A percentile compares a stretch with the other conserved stretches of the same genome.
phyloP scores from a whole-genome alignment of 768 basidiomycete genomes.

The Boletus rufocinnamomeus region DNA sequence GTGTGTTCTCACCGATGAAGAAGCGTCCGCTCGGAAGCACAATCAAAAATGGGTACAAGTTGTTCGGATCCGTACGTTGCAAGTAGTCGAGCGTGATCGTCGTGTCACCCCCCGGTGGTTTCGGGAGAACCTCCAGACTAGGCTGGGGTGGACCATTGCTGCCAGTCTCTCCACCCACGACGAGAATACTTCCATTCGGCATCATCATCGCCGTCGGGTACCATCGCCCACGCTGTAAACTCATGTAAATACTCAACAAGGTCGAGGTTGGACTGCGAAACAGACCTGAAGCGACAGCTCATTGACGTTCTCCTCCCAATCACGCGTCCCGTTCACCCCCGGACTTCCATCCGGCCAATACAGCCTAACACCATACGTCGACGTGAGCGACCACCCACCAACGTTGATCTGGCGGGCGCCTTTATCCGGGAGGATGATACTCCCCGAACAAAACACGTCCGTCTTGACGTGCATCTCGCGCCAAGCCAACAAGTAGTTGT shows the following conservation, averaged over 20 bases:
- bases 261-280: neutral
- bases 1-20: constrained; percentile 58
- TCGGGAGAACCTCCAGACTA: constrained; percentile 71
- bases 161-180: constrained; percentile 75
- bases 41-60: constrained; percentile 76
- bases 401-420: constrained; percentile 42
- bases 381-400: constrained; percentile 61
- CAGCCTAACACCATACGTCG: constrained; percentile 72
- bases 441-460: no score
- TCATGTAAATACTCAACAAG: no score
- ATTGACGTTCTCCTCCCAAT: constrained; percentile 74
- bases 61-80: constrained; percentile 73
- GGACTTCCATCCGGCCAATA: constrained; percentile 68
- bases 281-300: constrained; percentile 62
- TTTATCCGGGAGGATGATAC: no score
- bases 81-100: constrained; percentile 65
- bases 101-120: constrained; percentile 64
- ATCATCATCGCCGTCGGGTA: constrained; percentile 69
- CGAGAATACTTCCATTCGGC: constrained; percentile 71
- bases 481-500: no score
- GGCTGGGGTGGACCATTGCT: no score
- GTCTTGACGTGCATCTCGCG: no score
- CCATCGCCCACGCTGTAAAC: no score
- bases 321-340: constrained; percentile 72
- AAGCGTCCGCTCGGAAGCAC: constrained; percentile 69